A percentile compares a stretch with the other conserved stretches of the same genome.
phyloP scores from a whole-genome alignment of 2,329 filamentous ascomycete genomes.

The Xylaria sp. region DNA sequence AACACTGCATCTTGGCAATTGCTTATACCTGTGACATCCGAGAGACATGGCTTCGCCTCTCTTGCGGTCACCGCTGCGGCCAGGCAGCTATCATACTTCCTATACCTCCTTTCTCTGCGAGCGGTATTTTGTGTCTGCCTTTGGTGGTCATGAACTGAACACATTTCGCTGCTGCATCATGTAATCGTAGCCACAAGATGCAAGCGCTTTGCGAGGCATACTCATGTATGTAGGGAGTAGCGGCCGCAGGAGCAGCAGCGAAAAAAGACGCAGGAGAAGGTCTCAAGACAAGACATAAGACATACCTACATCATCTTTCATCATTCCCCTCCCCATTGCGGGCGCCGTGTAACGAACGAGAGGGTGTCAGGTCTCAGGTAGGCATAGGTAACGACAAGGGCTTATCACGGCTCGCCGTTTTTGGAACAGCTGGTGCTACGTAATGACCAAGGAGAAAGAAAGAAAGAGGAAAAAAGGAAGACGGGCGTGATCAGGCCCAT shows the following conservation, averaged over 20 bases:
- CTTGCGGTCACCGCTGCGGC: not conserved
- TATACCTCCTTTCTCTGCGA: not conserved
- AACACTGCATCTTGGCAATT: slow-evolving; percentile 11
- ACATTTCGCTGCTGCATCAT: too few relatives aligned
- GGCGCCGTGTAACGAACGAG: not conserved
- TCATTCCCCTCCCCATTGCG: too few relatives aligned
- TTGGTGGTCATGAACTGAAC: too few relatives aligned
- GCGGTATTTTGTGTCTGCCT: too few relatives aligned
- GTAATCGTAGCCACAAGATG: too few relatives aligned
- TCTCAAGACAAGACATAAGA: too few relatives aligned
- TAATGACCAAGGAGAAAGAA: not conserved
- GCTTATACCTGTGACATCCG: slow-evolving; percentile 3
- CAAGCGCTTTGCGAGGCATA: too few relatives aligned
- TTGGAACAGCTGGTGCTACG: not conserved
- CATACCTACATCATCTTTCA: too few relatives aligned
- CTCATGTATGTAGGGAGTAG: too few relatives aligned
- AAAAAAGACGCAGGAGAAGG: too few relatives aligned
- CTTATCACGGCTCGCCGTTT: not conserved
- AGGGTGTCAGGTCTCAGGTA: not conserved
- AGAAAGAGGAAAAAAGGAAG: too few relatives aligned
- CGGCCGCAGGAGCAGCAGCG: too few relatives aligned
- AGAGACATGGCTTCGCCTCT: slow-evolving; percentile 1
- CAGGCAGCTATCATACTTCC: not conserved
- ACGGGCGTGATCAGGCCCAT: not conserved
- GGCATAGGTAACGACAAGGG: not conserved